A percentile compares a stretch with the other conserved stretches of the same genome.
Evolutionary conservation across 495 filamentous ascomycete species (phyloP).

Genomic region (Bombardia bombarda): DNA sequence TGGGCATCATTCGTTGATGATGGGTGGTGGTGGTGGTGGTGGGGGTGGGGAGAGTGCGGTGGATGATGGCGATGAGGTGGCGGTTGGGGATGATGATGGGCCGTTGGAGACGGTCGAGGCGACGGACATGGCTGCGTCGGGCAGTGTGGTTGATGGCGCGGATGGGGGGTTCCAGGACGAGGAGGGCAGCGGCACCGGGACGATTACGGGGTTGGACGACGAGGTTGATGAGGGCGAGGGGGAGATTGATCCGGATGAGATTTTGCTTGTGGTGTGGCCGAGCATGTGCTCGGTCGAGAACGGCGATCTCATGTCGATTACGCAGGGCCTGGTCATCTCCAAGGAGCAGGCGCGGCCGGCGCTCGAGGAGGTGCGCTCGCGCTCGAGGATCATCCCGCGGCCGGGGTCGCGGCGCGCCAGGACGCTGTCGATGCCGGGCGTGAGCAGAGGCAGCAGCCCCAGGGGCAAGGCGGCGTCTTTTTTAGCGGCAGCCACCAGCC

Average conservation of each 20-base stretch:
- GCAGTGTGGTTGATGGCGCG: constrained; percentile 1
- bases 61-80: constrained; percentile 4
- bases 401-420: constrained; percentile 19
- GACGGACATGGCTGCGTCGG: not conserved
- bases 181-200: not conserved
- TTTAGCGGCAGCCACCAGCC: constrained; percentile 18
- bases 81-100: constrained; percentile 4
- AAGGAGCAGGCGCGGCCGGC: constrained; percentile 30
- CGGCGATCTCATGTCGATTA: constrained; percentile 28
- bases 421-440: constrained; percentile 22
- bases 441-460: constrained; percentile 14
- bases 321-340: constrained; percentile 28
- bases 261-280: constrained; percentile 29
- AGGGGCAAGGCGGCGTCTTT: constrained; percentile 6
- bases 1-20: no score
- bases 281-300: constrained; percentile 30
- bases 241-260: constrained; percentile 28
- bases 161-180: not conserved
- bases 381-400: constrained; percentile 11
- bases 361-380: constrained; percentile 21
- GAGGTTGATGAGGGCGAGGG: constrained; percentile 10
- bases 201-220: constrained; percentile 8
- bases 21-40: not conserved
- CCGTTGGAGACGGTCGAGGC: constrained; percentile 18
- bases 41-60: not conserved